Conservation (phyloP, 2,329 filamentous ascomycete genomes). For the Sphaceloma murrayae region DNA sequence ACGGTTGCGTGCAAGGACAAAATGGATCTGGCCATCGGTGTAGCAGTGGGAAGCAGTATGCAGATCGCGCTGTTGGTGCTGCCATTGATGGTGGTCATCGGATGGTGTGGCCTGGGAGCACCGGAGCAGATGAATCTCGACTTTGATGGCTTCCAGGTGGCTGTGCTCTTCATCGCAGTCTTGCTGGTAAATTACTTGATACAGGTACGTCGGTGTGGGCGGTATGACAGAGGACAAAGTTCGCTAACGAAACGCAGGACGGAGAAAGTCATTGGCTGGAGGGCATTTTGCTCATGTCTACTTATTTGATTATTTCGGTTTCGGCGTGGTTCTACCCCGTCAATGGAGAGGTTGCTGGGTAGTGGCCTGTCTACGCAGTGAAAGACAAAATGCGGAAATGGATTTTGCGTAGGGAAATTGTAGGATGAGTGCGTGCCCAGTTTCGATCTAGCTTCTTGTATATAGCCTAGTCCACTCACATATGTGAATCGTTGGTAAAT, state of each 20-base stretch:
- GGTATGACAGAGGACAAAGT: conserved; percentile 16
- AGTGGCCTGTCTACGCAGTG: too few species aligned
- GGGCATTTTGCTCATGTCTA: conserved; percentile 49
- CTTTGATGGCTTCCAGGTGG: conserved; percentile 84
- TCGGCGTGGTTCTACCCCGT: conserved; percentile 44
- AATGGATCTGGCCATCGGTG: conserved; percentile 58
- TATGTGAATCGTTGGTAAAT: too few species aligned
- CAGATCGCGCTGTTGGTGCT: conserved; percentile 56
- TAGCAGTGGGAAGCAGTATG: conserved; percentile 56
- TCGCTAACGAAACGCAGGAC: conserved; percentile 24
- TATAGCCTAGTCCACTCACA: too few species aligned
- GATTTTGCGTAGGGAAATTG: too few species aligned
- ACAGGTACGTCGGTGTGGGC: conserved; percentile 46
- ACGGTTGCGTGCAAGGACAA: conserved; percentile 55
- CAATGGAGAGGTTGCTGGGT: conserved; percentile 14
- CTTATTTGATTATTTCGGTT: conserved; percentile 54
- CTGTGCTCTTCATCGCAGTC: conserved; percentile 48
- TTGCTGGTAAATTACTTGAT: conserved; percentile 54
- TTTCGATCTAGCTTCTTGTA: background rate
- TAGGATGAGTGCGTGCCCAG: too few species aligned
- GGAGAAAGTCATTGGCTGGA: conserved; percentile 45
- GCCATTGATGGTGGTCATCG: conserved; percentile 51
- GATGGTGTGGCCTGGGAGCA: conserved; percentile 46
- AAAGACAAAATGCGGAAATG: too few species aligned
- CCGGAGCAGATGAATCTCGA: conserved; percentile 58